A percentile compares a stretch with the other conserved stretches of the same genome.
phyloP scores from a whole-genome alignment of 2,329 filamentous ascomycete species.

The Monosporascus sp. region DNA sequence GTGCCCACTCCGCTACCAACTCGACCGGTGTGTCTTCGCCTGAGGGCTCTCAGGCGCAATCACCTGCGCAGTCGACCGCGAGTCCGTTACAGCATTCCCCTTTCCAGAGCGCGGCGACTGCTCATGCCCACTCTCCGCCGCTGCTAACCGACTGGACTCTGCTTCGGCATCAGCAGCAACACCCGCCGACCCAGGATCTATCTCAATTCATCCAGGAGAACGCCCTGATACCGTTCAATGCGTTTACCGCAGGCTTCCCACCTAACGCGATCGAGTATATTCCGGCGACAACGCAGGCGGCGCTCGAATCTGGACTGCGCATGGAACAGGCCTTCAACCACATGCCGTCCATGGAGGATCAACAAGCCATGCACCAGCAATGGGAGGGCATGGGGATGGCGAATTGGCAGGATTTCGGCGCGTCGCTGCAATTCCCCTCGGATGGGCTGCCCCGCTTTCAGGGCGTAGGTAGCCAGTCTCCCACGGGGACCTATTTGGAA shows the following conservation, averaged over 20 bases:
- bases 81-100: slow-evolving; percentile 52
- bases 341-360: slow-evolving; percentile 52
- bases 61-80: slow-evolving; percentile 44
- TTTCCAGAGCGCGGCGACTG: slow-evolving; percentile 38
- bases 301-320: slow-evolving; percentile 54
- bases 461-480: slow-evolving; percentile 58
- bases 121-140: slow-evolving; percentile 42
- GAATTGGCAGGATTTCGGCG: slow-evolving; percentile 76
- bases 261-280: slow-evolving; percentile 56
- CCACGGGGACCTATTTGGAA: slow-evolving; percentile 76
- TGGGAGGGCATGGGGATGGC: slow-evolving; percentile 60
- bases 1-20: slow-evolving; percentile 34
- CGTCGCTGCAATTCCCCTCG: slow-evolving; percentile 44
- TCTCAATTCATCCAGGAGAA: slow-evolving; percentile 53
- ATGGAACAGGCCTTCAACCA: slow-evolving; percentile 59
- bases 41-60: slow-evolving; percentile 41
- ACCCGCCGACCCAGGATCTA: slow-evolving; percentile 40
- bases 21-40: slow-evolving; percentile 46
- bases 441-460: slow-evolving; percentile 38
- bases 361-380: slow-evolving; percentile 47
- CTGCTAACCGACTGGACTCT: slow-evolving; percentile 59
- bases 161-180: slow-evolving; percentile 47
- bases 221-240: slow-evolving; percentile 49
- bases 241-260: slow-evolving; percentile 48
- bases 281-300: slow-evolving; percentile 56